phyloP scores from a whole-genome alignment of 768 basidiomycete genomes.

The Lactifluus subvellereus region DNA sequence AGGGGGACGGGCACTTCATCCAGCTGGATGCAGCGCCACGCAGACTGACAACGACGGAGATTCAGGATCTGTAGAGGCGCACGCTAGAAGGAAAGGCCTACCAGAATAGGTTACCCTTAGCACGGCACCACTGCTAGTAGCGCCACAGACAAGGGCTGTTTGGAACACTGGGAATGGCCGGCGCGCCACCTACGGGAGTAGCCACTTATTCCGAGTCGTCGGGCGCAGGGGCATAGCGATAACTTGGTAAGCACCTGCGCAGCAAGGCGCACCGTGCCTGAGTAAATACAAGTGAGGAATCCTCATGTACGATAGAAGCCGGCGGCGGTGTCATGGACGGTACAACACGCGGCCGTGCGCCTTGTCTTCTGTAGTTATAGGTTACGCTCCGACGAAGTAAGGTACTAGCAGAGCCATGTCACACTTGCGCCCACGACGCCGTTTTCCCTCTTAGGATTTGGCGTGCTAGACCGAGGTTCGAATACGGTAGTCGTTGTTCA shows the following conservation, averaged over 20 bases:
- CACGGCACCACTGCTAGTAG: neutral
- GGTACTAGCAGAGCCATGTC: neutral
- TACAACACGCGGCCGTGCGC: neutral
- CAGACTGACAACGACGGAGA: neutral
- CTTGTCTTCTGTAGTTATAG: neutral
- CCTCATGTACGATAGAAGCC: neutral
- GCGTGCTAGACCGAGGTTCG: neutral
- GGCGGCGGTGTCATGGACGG: neutral
- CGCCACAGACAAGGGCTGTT: neutral
- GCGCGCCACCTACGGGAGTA: neutral
- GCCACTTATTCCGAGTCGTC: neutral
- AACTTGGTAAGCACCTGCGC: too few relatives aligned
- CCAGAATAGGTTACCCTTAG: neutral
- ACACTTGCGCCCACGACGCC: neutral
- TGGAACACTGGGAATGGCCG: neutral
- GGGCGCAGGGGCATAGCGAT: neutral
- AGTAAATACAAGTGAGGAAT: too few relatives aligned
- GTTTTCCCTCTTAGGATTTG: neutral
- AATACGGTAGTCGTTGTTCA: slow-evolving; percentile 7
- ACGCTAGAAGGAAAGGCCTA: neutral
- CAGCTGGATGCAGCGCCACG: neutral
- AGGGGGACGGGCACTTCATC: neutral
- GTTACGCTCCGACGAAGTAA: neutral
- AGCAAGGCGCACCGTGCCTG: too few relatives aligned
- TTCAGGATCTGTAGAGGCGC: neutral